phyloP scores from a whole-genome alignment of 2,329 filamentous ascomycete genomes.

The Colletotrichum neosansevieriae region DNA sequence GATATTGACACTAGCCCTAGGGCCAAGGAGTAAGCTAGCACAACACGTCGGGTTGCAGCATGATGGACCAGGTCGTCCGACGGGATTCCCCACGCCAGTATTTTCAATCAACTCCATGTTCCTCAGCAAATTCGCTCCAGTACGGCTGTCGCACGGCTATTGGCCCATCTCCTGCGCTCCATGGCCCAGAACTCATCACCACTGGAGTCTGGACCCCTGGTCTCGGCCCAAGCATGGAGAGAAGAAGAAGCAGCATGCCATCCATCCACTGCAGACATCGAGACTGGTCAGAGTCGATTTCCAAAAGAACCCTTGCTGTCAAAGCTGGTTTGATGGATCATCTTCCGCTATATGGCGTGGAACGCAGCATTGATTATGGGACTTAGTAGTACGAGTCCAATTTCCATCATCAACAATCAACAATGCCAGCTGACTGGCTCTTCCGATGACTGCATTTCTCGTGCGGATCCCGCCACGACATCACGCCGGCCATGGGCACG shows the following conservation, averaged over 20 bases:
- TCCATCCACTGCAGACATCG: background rate
- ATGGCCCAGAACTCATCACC: slow-evolving; percentile 4
- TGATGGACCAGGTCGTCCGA: background rate
- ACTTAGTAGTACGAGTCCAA: slow-evolving; percentile 10
- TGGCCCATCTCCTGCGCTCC: background rate
- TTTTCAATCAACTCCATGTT: background rate
- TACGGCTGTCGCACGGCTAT: background rate
- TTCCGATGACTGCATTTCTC: background rate
- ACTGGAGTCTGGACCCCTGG: background rate
- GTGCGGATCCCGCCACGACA: too few species aligned
- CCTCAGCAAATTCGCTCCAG: slow-evolving; percentile 1
- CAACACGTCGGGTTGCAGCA: slow-evolving; percentile 16
- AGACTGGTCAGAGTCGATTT: too few species aligned
- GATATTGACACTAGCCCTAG: slow-evolving; percentile 1
- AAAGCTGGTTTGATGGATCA: slow-evolving; percentile 9
- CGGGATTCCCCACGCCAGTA: too few species aligned
- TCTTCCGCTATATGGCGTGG: background rate
- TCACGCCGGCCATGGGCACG: background rate
- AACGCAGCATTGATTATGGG: background rate
- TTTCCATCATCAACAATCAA: background rate
- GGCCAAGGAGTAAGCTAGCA: background rate
- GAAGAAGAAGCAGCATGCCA: background rate
- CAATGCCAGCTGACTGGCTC: slow-evolving; percentile 1
- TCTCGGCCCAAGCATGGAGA: background rate
- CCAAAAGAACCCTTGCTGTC: too few species aligned